Conservation (phyloP, 2,329 filamentous ascomycete genomes). For the Alternaria solani region DNA sequence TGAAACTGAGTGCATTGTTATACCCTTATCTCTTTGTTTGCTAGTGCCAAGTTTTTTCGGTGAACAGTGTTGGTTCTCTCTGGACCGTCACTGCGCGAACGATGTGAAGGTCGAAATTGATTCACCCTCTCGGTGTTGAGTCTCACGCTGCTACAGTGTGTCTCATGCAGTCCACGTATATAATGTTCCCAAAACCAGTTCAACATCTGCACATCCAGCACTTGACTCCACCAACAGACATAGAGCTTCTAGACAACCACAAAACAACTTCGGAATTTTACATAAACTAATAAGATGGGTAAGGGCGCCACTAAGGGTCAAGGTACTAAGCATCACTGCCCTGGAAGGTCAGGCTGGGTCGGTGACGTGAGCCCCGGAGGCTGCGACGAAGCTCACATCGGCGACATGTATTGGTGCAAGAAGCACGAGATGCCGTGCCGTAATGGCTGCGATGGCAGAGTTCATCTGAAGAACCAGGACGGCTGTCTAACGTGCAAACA, state of each 20-base stretch:
- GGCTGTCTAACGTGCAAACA: not conserved
- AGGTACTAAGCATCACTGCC: not conserved
- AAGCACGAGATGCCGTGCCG: conserved; percentile 6
- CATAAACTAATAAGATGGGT: not conserved
- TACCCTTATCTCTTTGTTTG: not conserved
- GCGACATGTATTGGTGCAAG: not conserved
- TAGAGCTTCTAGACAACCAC: too few species aligned
- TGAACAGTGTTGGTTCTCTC: not conserved
- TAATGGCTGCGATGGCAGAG: not conserved
- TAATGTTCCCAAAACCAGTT: not conserved
- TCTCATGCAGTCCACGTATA: not conserved
- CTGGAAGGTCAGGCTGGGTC: not conserved
- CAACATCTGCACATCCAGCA: not conserved
- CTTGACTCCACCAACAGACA: not conserved
- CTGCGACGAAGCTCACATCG: not conserved
- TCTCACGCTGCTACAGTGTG: not conserved
- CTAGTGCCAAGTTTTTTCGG: not conserved
- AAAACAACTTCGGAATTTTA: fast-evolving
- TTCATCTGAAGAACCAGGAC: not conserved
- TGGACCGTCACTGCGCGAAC: not conserved
- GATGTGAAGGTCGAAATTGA: not conserved
- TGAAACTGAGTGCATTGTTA: not conserved
- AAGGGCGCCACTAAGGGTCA: fast-evolving
- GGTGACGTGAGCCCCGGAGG: not conserved
- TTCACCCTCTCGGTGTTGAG: fast-evolving